phyloP scores from a whole-genome alignment of 2,329 filamentous ascomycete genomes.

The Aspergillus thermomutatus region DNA sequence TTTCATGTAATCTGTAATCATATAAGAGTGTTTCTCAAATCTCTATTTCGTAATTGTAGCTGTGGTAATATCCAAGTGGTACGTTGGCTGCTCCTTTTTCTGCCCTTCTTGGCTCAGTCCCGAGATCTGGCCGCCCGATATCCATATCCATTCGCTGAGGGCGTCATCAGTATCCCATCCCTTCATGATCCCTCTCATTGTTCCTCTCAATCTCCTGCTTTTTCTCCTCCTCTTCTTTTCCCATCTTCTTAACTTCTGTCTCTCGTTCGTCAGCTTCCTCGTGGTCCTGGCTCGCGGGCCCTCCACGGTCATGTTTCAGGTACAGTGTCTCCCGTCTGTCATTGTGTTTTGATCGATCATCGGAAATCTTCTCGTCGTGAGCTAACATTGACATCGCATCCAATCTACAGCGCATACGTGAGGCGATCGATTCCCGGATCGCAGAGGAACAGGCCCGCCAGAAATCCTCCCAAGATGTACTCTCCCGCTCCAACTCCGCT shows the following conservation, averaged over 20 bases:
- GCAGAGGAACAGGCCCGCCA: slow-evolving; percentile 88
- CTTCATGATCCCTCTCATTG: slow-evolving; percentile 6
- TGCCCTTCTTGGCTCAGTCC: slow-evolving; percentile 15
- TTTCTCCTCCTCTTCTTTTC: slow-evolving; percentile 6
- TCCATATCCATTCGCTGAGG: slow-evolving; percentile 7
- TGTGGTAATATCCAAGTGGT: too few relatives aligned
- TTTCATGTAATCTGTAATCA: not conserved
- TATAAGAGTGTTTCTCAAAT: not conserved
- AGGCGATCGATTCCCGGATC: slow-evolving; percentile 80
- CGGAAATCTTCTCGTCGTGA: slow-evolving; percentile 2
- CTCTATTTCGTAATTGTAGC: not conserved
- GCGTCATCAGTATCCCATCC: not conserved
- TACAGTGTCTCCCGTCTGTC: slow-evolving; percentile 11
- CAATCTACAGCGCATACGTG: slow-evolving; percentile 66
- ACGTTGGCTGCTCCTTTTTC: slow-evolving; percentile 1
- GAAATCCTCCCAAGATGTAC: slow-evolving; percentile 47
- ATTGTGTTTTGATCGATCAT: not conserved
- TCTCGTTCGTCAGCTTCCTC: slow-evolving; percentile 10
- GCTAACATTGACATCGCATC: not conserved
- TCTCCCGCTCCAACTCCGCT: slow-evolving; percentile 45
- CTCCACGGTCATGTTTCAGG: slow-evolving; percentile 31
- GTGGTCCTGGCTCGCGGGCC: slow-evolving; percentile 20
- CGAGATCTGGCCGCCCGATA: slow-evolving; percentile 21
- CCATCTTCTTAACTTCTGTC: slow-evolving; percentile 11
- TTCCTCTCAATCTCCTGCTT: slow-evolving; percentile 9